Evolutionary conservation across 1,284 basidiomycete genomes (phyloP).

Genomic region (Trametes pubescens): DNA sequence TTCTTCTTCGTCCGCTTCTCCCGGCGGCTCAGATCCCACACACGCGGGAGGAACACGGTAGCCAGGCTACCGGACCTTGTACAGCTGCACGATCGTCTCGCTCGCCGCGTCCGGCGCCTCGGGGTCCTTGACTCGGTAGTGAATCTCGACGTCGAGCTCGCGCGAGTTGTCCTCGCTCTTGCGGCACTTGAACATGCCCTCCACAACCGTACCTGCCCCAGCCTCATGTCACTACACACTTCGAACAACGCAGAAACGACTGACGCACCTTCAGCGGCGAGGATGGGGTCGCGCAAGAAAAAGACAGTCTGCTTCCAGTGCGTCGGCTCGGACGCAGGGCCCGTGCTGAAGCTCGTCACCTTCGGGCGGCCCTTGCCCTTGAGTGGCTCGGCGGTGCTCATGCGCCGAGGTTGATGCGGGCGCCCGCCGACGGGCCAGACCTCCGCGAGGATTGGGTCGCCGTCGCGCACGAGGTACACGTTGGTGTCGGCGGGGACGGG

Average conservation of each 20-base stretch:
- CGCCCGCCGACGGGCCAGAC: slow-evolving; percentile 78
- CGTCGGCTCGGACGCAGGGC: slow-evolving; percentile 87
- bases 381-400: slow-evolving; percentile 44
- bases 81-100: slow-evolving; percentile 75
- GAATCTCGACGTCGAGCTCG: slow-evolving; percentile 93
- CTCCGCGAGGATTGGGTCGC: slow-evolving; percentile 72
- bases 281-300: slow-evolving; percentile 82
- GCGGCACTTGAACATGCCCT: slow-evolving; percentile 83
- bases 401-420: slow-evolving; percentile 58
- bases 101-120: slow-evolving; percentile 41
- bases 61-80: slow-evolving; percentile 66
- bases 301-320: slow-evolving; percentile 99
- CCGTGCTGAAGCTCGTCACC: slow-evolving; percentile 90
- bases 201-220: slow-evolving; percentile 72
- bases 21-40: background rate
- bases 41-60: background rate
- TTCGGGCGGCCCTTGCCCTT: slow-evolving; percentile 52
- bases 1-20: background rate
- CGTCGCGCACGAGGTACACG: slow-evolving; percentile 63
- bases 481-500: slow-evolving; percentile 59
- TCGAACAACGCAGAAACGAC: background rate
- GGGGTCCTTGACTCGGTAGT: slow-evolving; percentile 68
- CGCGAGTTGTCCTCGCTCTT: slow-evolving; percentile 87
- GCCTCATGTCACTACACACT: background rate
- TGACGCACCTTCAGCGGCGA: slow-evolving; percentile 69